Evolutionary conservation across 192 early-diverging fungal genomes (phyloP), one percentile per base, ranked within the genome.

Genomic region (Entomortierella parvispora): DNA sequence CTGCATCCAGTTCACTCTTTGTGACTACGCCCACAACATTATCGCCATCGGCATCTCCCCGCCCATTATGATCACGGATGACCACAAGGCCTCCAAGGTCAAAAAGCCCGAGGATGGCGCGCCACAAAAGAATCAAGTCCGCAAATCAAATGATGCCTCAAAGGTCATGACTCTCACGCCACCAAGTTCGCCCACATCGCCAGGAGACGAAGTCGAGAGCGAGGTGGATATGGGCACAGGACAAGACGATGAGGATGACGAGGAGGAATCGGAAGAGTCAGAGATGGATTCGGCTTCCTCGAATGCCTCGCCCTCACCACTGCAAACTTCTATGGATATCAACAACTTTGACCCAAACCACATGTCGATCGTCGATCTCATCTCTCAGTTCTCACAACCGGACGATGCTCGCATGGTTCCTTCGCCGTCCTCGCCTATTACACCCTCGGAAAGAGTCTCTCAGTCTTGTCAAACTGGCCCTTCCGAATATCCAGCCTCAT

Each of bases 31-130:
- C 55, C 85, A 86, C 64, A 68, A 77, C 15, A 77, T 92, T 37
- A 78, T 97, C 31, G 95, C 96, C 11, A 86, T 85, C 11, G 94
- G 93, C 23, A 80, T 93, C 42, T 95, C 95, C 22, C 91, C 95
- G 6, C 94, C 96, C 10, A 97, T 98, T 55, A 90, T 97, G 90
- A 96, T 98, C 75, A 98, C 96, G 6, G 96, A 98, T 66, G 96
- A 98, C 82, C 96, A 98, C 87, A 98, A 98, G 81, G 94, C 92
- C 14, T 87, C 91, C 23, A 84, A 85, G 58, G 80, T 82, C 37
- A 88, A 88, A 75, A 88, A 66, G 64, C 74, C 56, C 69, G 82
- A 64, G 61, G 69, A 56, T 25, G 74, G 40, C 43, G 22, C 14
- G 0, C 60, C 53, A 18, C 69, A 62, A 50, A 69, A 65, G 25